A percentile compares a stretch with the other conserved stretches of the same genome.
These are phyloP conservation scores for Halenospora varia DNA, from an alignment of 495 filamentous ascomycete species.

Conservation along the genomic window DNA sequence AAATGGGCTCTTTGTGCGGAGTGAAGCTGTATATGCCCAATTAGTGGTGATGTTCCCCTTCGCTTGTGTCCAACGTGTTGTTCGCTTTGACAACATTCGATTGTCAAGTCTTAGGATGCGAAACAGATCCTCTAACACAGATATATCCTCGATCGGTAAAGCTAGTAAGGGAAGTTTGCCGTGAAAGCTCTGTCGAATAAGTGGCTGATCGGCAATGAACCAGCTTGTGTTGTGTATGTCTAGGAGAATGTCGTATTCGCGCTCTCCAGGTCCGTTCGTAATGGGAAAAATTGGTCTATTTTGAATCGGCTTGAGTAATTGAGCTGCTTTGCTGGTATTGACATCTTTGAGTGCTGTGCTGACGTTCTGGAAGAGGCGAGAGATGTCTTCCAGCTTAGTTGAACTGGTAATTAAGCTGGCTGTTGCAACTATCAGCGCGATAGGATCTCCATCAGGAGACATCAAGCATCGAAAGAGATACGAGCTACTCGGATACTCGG, in stretches of 20 bases:
- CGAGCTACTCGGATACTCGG: no score
- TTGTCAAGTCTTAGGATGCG: neutral
- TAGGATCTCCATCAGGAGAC: no score
- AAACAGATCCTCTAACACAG: neutral
- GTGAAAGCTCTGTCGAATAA: neutral
- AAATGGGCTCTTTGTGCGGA: no score
- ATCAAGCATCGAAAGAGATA: no score
- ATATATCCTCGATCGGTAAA: neutral
- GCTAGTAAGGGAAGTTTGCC: neutral
- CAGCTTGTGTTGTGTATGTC: neutral
- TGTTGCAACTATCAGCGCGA: no score
- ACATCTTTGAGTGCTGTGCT: no score
- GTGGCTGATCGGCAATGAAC: neutral
- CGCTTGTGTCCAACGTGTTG: neutral
- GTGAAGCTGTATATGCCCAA: neutral
- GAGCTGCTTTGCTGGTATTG: no score
- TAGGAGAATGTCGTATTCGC: neutral
- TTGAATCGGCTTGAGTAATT: no score
- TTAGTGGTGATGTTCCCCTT: neutral
- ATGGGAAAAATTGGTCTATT: no score
- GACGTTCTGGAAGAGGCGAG: no score
- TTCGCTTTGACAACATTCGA: neutral
- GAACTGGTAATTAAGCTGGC: no score
- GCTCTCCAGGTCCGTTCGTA: neutral
- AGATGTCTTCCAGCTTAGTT: no score